Conservation (phyloP, 768 basidiomycete genomes). For the Pleurotus giganteus region DNA sequence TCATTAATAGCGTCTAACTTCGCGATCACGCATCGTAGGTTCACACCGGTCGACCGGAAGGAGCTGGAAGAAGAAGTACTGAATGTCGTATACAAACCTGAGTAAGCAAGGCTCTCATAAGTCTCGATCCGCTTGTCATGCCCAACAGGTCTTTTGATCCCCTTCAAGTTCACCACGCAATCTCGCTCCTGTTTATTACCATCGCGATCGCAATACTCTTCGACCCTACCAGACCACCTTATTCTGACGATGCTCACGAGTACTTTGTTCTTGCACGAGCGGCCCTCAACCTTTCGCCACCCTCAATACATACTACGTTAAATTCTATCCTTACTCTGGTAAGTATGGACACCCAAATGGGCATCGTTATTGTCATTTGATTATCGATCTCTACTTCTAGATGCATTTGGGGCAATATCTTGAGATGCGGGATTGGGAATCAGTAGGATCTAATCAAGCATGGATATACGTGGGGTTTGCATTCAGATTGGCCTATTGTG, state of each 20-base stretch:
- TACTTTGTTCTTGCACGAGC: conserved; percentile 61
- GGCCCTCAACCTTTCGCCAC: conserved; percentile 45
- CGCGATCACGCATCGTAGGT: conserved; percentile 33
- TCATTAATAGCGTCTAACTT: neutral
- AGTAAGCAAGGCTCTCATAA: conserved; percentile 29
- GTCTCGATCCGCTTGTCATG: conserved; percentile 2
- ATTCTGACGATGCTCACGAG: conserved; percentile 53
- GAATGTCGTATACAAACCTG: conserved; percentile 49
- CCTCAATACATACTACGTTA: conserved; percentile 50
- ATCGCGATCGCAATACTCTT: conserved; percentile 68
- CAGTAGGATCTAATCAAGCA: conserved; percentile 40
- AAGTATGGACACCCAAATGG: too few species aligned
- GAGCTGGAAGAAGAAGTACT: conserved; percentile 60
- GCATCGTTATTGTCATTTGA: neutral
- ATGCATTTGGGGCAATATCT: conserved; percentile 49
- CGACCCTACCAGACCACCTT: conserved; percentile 46
- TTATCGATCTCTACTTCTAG: conserved; percentile 15
- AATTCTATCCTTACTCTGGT: conserved; percentile 57
- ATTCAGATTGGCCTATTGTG: conserved; percentile 57
- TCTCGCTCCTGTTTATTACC: conserved; percentile 63
- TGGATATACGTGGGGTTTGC: conserved; percentile 63
- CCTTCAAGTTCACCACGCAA: conserved; percentile 43
- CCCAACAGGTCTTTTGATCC: conserved; percentile 34
- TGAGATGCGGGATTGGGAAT: conserved; percentile 53
- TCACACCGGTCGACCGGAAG: conserved; percentile 47